Evolutionary conservation across 225 moss, liverwort and hornwort genomes (phyloP).

Genomic region (Polytrichum commune): DNA sequence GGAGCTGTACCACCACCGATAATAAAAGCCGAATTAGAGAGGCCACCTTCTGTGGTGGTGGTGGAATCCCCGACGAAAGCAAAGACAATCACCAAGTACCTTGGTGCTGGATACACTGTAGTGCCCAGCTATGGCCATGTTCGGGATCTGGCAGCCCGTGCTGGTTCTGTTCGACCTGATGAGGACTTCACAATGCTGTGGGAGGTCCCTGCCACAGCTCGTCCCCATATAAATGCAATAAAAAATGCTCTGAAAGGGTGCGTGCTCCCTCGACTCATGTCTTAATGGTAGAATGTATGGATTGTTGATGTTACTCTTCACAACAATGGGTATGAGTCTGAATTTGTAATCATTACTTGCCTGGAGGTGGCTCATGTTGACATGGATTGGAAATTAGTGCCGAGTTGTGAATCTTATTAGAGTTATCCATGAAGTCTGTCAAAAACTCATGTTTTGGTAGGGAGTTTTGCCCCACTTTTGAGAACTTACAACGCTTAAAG

Average conservation of each 20-base stretch:
- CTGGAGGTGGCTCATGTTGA: background rate
- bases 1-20: constrained; percentile 12
- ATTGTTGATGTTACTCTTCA: too few species aligned
- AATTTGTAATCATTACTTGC: too few species aligned
- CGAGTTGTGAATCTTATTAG: too few species aligned
- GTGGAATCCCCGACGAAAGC: constrained; percentile 98
- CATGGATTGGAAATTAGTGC: too few species aligned
- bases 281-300: too few species aligned
- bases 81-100: constrained; percentile 88
- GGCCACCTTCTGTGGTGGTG: constrained; percentile 58
- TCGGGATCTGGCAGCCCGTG: constrained; percentile 81
- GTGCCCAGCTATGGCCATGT: constrained; percentile 94
- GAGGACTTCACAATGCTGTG: constrained; percentile 86
- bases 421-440: too few species aligned
- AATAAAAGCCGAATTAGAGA: background rate
- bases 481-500: too few species aligned
- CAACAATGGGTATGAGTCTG: too few species aligned
- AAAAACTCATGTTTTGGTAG: too few species aligned
- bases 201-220: constrained; percentile 89
- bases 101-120: constrained; percentile 75
- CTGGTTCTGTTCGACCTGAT: constrained; percentile 89
- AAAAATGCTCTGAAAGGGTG: constrained; percentile 87
- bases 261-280: background rate
- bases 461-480: too few species aligned
- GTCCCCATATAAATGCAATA: constrained; percentile 83